phyloP scores from a whole-genome alignment of 805 yeast genomes.

The Spencermartinsiella europaea region DNA sequence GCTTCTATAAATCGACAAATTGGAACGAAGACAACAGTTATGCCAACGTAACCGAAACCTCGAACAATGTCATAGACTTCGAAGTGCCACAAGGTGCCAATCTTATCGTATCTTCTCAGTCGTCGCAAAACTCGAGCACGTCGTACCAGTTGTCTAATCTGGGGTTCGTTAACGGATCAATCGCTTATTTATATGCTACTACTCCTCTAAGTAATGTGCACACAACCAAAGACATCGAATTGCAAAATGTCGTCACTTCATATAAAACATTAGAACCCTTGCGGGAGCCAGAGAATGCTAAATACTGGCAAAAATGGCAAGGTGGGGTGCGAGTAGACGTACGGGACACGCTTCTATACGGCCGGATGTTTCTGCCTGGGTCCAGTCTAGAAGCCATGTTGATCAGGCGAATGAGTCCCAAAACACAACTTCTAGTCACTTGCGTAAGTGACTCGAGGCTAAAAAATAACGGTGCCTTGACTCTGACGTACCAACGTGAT shows the following conservation, averaged over 20 bases:
- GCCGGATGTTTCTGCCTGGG: constrained; percentile 84
- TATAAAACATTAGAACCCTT: constrained; percentile 54
- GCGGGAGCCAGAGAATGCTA: constrained; percentile 19
- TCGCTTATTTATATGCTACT: constrained; percentile 76
- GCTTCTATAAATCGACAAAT: constrained; percentile 61
- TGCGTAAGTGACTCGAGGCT: constrained; percentile 66
- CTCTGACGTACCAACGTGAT: constrained; percentile 56
- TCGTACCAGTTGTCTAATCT: constrained; percentile 64
- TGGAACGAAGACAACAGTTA: constrained; percentile 82
- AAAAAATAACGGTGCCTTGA: constrained; percentile 44
- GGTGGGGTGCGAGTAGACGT: constrained; percentile 26
- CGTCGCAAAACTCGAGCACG: constrained; percentile 66
- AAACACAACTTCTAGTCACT: constrained; percentile 63
- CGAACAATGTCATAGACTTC: constrained; percentile 67
- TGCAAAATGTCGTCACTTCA: constrained; percentile 67
- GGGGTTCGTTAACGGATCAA: constrained; percentile 67
- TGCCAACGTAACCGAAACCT: constrained; percentile 67
- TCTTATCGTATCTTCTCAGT: constrained; percentile 62
- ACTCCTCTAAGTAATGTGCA: constrained; percentile 47
- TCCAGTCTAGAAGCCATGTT: constrained; percentile 84
- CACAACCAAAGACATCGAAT: constrained; percentile 47
- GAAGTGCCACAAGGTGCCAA: constrained; percentile 61
- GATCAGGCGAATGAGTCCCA: constrained; percentile 53
- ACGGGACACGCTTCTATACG: constrained; percentile 55
- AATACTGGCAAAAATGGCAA: constrained; percentile 26